Evolutionary conservation across 805 yeast genomes (phyloP).

Genomic region (Sugiyamaella valdiviana): DNA sequence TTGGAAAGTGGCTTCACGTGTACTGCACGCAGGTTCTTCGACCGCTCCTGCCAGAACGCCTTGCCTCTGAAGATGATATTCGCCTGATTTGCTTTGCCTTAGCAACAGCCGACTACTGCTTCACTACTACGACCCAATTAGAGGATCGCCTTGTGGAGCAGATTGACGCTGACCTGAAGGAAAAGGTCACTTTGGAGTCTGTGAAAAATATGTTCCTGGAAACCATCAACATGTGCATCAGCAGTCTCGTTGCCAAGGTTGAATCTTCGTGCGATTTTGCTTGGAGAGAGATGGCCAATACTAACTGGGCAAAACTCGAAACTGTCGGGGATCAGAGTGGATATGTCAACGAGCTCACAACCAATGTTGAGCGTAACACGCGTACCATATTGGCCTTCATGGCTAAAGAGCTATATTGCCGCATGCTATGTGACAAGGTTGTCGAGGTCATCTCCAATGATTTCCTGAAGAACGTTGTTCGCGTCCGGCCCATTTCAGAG

Average conservation of each 20-base stretch:
- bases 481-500: constrained; percentile 62
- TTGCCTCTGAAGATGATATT: constrained; percentile 52
- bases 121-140: constrained; percentile 69
- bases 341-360: constrained; percentile 55
- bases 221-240: constrained; percentile 53
- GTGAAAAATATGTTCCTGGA: constrained; percentile 53
- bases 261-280: constrained; percentile 56
- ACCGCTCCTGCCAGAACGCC: constrained; percentile 41
- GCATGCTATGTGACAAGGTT: constrained; percentile 69
- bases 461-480: constrained; percentile 51
- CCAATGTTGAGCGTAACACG: constrained; percentile 42
- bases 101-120: constrained; percentile 86
- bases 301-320: constrained; percentile 63
- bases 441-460: constrained; percentile 57
- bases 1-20: constrained; percentile 57
- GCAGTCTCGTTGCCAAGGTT: constrained; percentile 50
- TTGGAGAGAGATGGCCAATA: constrained; percentile 78
- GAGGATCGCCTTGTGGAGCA: constrained; percentile 51
- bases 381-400: constrained; percentile 34
- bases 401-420: constrained; percentile 61
- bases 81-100: constrained; percentile 63
- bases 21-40: constrained; percentile 49
- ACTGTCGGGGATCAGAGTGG: constrained; percentile 67
- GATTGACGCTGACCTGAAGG: constrained; percentile 37
- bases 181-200: constrained; percentile 46